phyloP scores from a whole-genome alignment of 306 rosid genomes.

The Cucumis melo region DNA sequence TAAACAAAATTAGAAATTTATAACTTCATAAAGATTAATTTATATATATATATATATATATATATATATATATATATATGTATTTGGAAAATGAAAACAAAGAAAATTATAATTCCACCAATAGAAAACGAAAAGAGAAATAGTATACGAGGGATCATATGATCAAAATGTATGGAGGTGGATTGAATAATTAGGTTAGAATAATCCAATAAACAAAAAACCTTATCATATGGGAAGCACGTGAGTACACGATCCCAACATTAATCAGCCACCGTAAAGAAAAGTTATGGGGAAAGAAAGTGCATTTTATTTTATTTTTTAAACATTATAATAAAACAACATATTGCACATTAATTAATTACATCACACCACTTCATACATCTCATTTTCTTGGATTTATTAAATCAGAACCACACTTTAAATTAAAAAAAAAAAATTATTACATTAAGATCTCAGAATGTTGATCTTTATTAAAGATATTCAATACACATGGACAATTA shows the following conservation, averaged over 20 bases:
- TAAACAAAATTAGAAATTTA: no score
- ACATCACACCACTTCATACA: not conserved
- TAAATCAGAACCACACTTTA: not conserved
- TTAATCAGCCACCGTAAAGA: not conserved
- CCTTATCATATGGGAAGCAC: slow-evolving; percentile 4
- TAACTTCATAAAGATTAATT: no score
- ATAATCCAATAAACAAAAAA: not conserved
- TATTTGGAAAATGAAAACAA: not conserved
- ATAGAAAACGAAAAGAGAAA: not conserved
- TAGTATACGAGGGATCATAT: not conserved
- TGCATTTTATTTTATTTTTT: not conserved
- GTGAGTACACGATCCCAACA: not conserved
- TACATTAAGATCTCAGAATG: not conserved
- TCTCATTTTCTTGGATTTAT: not conserved
- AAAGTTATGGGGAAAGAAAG: not conserved
- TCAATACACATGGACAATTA: not conserved
- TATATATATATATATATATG: no score
- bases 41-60: no score
- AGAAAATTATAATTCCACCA: not conserved
- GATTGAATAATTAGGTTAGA: not conserved
- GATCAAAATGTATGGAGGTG: not conserved
- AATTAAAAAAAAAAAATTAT: not conserved
- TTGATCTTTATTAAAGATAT: not conserved
- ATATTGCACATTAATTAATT: not conserved
- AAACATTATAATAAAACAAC: not conserved